A percentile compares a stretch with the other conserved stretches of the same genome.
phyloP scores from a whole-genome alignment of 2,329 filamentous ascomycete species.

The Triangularia verruculosa region DNA sequence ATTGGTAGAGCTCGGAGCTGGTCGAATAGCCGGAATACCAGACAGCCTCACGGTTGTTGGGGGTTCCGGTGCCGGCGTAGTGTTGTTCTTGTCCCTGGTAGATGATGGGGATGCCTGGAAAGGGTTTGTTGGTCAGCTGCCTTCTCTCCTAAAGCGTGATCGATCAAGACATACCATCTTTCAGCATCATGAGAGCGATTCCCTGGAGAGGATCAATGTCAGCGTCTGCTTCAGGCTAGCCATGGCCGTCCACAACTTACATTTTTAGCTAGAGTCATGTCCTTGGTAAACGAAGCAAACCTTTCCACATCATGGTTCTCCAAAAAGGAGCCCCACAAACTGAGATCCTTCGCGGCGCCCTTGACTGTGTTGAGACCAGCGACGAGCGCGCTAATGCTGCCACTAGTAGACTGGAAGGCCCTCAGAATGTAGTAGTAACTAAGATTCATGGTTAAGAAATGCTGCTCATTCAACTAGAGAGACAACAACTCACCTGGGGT shows the following conservation, averaged over 20 bases:
- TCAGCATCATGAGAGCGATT: conserved; percentile 52
- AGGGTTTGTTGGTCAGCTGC: neutral
- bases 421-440: conserved; percentile 31
- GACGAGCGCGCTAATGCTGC: conserved; percentile 37
- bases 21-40: conserved; percentile 49
- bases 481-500: conserved; percentile 38
- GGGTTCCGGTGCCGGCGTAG: conserved; percentile 41
- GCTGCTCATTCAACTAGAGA: neutral
- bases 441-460: neutral
- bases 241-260: conserved; percentile 10
- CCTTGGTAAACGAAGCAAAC: conserved; percentile 43
- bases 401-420: conserved; percentile 30
- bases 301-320: conserved; percentile 50
- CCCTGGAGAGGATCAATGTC: conserved; percentile 26
- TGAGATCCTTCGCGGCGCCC: conserved; percentile 30
- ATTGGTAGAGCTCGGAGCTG: conserved; percentile 41
- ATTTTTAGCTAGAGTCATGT: conserved; percentile 50
- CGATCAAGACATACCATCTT: conserved; percentile 36
- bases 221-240: neutral
- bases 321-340: conserved; percentile 42
- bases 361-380: conserved; percentile 28
- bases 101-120: conserved; percentile 50
- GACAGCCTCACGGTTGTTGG: conserved; percentile 47
- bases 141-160: neutral
- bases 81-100: conserved; percentile 60